Base-by-base conservation (phyloP, 2,329 filamentous ascomycete species). In the Parascedosporium putredinis region DNA sequence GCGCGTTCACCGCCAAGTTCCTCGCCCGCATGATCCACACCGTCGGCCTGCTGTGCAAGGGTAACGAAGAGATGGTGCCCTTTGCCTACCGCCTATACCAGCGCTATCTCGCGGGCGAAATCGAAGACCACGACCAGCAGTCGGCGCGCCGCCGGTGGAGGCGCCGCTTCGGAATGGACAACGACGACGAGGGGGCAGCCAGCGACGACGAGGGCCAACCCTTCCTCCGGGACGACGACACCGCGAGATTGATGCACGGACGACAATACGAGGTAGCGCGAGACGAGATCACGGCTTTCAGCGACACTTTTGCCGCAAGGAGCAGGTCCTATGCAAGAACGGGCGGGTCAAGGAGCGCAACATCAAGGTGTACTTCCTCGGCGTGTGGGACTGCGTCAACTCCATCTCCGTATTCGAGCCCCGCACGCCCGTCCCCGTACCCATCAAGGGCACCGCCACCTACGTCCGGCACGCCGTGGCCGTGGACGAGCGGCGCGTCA, bases 321-420 rank as follows among this genome's bases (percentile, higher is more conserved):
- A 66, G 43, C 46, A 18, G 25, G 47, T 50, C 20, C 34, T 50
- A 5, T 47, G 54, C 42, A 40, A 51, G 36, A 54, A 54, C 29
- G 55, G 45, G 0, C 23, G 50, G 24, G 6, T 46, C 8, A 52
- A 55, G 5, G 57, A 61, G 36, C 58, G 60, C 16, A 67, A 70
- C 42, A 70, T 75, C 46, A 70, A 69, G 42, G 67, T 76, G 5
- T 71, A 73, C 57, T 77, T 78, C 58, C 69, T 78, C n/a, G 75
- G 75, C 1, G 65, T 77, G 38, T 78, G 73, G 63, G 74, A 78
- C 55, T 74, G 70, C 52, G 74, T 78, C 38, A 75, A 73, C 56
- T 73, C 69, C 3, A 72, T 77, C 6, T 64, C 68, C 5, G 63
- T 70, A 12, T 52, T 70, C 23, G 67, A 69, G 51, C 58, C 56